Percentiles rank a stretch among this genome's conserved stretches.
phyloP scores from a whole-genome alignment of 306 rosid species.

The Quercus dentata region DNA sequence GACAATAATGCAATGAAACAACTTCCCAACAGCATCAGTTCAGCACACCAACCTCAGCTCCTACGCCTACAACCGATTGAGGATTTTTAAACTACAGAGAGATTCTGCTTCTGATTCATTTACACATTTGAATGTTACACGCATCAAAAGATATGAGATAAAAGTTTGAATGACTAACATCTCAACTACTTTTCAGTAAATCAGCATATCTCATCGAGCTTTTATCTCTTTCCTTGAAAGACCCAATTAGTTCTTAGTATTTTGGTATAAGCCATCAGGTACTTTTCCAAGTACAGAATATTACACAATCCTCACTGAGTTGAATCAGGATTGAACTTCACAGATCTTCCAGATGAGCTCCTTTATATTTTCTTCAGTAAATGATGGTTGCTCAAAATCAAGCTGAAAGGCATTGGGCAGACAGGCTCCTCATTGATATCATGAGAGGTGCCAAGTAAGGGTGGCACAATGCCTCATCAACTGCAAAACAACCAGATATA shows the following conservation, averaged over 20 bases:
- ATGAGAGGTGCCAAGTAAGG: conserved; percentile 95
- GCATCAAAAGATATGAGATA: conserved; percentile 28
- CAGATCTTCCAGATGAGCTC: conserved; percentile 92
- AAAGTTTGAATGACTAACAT: conserved; percentile 19
- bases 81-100: conserved; percentile 12
- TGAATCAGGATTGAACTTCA: conserved; percentile 78
- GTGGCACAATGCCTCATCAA: conserved; percentile 88
- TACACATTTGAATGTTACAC: conserved; percentile 20
- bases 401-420: conserved; percentile 70
- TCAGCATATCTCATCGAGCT: conserved; percentile 7
- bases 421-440: conserved; percentile 93
- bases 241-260: conserved; percentile 23
- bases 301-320: conserved; percentile 38
- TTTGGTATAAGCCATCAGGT: conserved; percentile 20
- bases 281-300: conserved; percentile 26
- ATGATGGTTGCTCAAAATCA: conserved; percentile 90
- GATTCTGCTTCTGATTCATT: conserved; percentile 26
- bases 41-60: conserved; percentile 1
- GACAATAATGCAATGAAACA: not conserved
- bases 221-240: conserved; percentile 14
- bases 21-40: conserved; percentile 11
- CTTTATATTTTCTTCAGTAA: conserved; percentile 88
- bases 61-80: conserved; percentile 6
- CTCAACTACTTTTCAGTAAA: conserved; percentile 30
- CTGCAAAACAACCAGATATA: conserved; percentile 44